Conservation (phyloP, 495 filamentous ascomycete genomes). For the Copromyces sp. region DNA sequence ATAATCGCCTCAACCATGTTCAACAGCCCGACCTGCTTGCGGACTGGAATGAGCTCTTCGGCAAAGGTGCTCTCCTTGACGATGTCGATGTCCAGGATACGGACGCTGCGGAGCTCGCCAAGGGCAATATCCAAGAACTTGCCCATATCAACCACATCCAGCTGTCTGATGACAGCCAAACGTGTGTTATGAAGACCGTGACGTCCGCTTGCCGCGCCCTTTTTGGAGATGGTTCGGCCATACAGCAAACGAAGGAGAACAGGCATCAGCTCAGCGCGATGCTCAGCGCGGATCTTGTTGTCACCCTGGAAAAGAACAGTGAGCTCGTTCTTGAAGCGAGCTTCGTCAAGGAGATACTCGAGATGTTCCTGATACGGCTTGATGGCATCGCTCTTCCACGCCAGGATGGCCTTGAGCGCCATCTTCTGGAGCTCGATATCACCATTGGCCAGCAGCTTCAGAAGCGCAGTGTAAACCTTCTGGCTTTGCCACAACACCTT, state of each 20-base stretch:
- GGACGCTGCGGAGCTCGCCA: constrained; percentile 51
- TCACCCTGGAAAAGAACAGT: constrained; percentile 77
- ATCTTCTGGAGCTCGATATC: constrained; percentile 81
- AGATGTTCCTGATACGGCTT: constrained; percentile 77
- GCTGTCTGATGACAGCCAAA: constrained; percentile 40
- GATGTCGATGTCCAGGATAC: constrained; percentile 40
- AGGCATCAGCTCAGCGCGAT: constrained; percentile 64
- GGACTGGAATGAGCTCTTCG: constrained; percentile 44
- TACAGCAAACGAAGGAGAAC: constrained; percentile 83
- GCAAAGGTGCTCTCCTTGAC: constrained; percentile 41
- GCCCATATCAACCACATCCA: constrained; percentile 52
- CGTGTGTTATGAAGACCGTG: constrained; percentile 56
- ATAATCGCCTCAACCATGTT: constrained; percentile 89
- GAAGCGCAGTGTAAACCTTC: constrained; percentile 64
- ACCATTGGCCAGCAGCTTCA: constrained; percentile 69
- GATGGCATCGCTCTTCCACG: constrained; percentile 74
- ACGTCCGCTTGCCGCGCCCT: constrained; percentile 52
- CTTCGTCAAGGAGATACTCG: constrained; percentile 80
- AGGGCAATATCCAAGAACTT: constrained; percentile 77
- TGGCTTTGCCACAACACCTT: constrained; percentile 66
- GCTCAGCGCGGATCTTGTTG: constrained; percentile 61
- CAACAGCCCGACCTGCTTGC: constrained; percentile 78
- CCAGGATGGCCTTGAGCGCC: constrained; percentile 72
- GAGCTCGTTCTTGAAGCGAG: constrained; percentile 84
- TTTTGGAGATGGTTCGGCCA: constrained; percentile 74